Evolutionary conservation across 352 stramenopile genomes (phyloP).

Genomic region (Thalassiosira hispida): DNA sequence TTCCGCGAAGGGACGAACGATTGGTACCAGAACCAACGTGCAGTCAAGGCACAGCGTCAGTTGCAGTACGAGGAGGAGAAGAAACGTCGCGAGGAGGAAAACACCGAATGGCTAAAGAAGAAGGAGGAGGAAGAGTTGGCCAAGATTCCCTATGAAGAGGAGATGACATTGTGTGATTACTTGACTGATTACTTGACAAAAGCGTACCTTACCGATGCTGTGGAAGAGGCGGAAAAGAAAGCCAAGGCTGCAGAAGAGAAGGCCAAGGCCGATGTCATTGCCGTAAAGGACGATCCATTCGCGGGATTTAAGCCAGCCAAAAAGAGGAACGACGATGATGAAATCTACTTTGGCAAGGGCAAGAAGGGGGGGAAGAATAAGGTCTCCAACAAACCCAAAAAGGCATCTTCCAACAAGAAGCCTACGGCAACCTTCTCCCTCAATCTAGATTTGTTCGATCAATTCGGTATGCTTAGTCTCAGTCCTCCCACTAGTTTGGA

Average conservation of each 20-base stretch:
- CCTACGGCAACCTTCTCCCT: constrained; percentile 70
- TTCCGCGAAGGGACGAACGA: constrained; percentile 93
- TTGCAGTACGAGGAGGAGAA: constrained; percentile 90
- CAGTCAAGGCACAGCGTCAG: constrained; percentile 94
- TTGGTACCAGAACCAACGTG: constrained; percentile 90
- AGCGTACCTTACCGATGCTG: constrained; percentile 81
- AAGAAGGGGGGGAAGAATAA: constrained; percentile 64
- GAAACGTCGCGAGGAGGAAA: constrained; percentile 81
- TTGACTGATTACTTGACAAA: constrained; percentile 92
- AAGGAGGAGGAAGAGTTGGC: constrained; percentile 93
- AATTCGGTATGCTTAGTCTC: constrained; percentile 92
- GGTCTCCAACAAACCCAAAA: constrained; percentile 57
- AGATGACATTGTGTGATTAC: constrained; percentile 95
- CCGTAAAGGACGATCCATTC: constrained; percentile 84
- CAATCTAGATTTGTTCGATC: constrained; percentile 93
- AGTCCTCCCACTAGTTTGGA: constrained; percentile 89
- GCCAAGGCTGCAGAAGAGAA: constrained; percentile 51
- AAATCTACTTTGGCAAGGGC: constrained; percentile 75
- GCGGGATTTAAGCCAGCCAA: constrained; percentile 66
- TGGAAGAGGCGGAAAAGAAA: constrained; percentile 24
- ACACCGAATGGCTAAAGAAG: constrained; percentile 77
- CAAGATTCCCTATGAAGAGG: constrained; percentile 95
- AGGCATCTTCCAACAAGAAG: constrained; percentile 52
- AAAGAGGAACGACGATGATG: constrained; percentile 79
- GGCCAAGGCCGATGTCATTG: constrained; percentile 64